A percentile compares a stretch with the other conserved stretches of the same genome.
phyloP scores from a whole-genome alignment of 441 rosid species.

The Populus hybrid region DNA sequence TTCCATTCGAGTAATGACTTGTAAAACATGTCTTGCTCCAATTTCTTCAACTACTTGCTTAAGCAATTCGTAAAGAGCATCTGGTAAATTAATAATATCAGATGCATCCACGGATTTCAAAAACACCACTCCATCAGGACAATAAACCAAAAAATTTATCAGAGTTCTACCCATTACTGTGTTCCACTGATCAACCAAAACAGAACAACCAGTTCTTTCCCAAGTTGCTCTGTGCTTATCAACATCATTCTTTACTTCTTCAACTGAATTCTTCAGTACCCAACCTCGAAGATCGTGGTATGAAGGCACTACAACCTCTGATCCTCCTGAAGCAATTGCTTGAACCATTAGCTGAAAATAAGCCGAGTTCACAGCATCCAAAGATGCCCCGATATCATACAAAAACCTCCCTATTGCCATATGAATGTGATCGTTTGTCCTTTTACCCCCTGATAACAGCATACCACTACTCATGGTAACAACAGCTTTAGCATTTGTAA shows the following conservation, averaged over 20 bases:
- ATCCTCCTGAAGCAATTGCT: constrained; percentile 59
- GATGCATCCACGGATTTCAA: constrained; percentile 65
- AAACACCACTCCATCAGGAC: constrained; percentile 69
- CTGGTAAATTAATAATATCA: constrained; percentile 48
- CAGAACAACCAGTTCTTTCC: constrained; percentile 74
- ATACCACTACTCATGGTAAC: constrained; percentile 7
- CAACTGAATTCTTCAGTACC: constrained; percentile 54
- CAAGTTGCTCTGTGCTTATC: constrained; percentile 40
- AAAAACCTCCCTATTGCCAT: constrained; percentile 68
- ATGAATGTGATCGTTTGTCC: constrained; percentile 37
- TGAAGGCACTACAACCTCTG: constrained; percentile 42
- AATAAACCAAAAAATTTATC: constrained; percentile 52
- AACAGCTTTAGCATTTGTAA: constrained; percentile 28
- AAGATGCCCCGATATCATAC: constrained; percentile 71
- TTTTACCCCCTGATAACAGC: constrained; percentile 28
- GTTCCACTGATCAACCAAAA: constrained; percentile 57
- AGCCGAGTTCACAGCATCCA: constrained; percentile 57
- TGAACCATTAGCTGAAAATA: constrained; percentile 75
- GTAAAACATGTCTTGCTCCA: constrained; percentile 59
- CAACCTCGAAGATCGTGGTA: constrained; percentile 62
- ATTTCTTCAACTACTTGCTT: constrained; percentile 75
- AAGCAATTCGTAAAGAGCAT: constrained; percentile 54
- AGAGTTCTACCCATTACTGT: constrained; percentile 42
- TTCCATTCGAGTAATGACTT: constrained; percentile 62
- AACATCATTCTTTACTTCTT: constrained; percentile 54